Percentiles rank a stretch among this genome's conserved stretches.
Evolutionary conservation across 2,329 filamentous ascomycete species (phyloP).

Genomic region (Colletotrichum tropicicola): DNA sequence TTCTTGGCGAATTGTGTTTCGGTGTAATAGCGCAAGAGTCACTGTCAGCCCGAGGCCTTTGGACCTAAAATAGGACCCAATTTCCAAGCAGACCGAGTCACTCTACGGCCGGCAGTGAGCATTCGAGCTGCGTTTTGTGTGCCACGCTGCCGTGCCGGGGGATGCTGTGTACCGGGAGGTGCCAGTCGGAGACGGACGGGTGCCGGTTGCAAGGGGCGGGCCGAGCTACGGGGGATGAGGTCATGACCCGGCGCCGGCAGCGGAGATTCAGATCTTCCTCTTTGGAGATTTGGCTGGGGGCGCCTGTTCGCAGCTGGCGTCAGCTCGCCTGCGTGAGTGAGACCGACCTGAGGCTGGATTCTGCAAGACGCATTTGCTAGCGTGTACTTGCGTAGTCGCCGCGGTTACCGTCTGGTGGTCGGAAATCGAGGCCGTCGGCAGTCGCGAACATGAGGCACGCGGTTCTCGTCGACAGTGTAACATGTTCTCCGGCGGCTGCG

Average conservation of each 20-base stretch:
- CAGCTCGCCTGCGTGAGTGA: too few species aligned
- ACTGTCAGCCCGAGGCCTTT: too few species aligned
- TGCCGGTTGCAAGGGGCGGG: constrained; percentile 14
- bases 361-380: too few species aligned
- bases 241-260: constrained; percentile 17
- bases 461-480: constrained; percentile 5
- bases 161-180: constrained; percentile 8
- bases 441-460: background rate
- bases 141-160: background rate
- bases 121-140: background rate
- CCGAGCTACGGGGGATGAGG: constrained; percentile 21
- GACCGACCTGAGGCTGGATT: background rate
- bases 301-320: too few species aligned
- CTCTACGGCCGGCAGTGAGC: too few species aligned
- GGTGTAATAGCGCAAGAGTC: too few species aligned
- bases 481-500: constrained; percentile 9
- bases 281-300: background rate
- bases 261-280: background rate
- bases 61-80: too few species aligned
- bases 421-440: background rate
- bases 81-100: too few species aligned
- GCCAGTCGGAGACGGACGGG: constrained; percentile 18
- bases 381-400: background rate
- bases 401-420: too few species aligned
- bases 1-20: too few species aligned